Evolutionary conservation across 768 basidiomycete species (phyloP).

Genomic region (Hirschioporus abietinus): DNA sequence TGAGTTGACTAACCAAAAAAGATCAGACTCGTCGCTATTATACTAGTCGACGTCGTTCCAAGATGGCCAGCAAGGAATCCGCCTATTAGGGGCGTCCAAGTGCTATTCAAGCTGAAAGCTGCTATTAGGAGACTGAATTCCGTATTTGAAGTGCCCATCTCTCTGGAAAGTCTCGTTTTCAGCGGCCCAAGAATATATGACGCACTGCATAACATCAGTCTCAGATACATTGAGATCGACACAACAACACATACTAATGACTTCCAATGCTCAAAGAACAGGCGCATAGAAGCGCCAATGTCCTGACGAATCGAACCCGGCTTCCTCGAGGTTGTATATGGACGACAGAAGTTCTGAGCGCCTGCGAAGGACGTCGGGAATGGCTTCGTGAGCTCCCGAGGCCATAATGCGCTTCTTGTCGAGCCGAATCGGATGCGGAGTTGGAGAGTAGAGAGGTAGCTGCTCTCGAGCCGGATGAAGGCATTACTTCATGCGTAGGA

Average conservation of each 20-base stretch:
- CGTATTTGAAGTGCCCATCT: constrained; percentile 70
- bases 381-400: neutral
- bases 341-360: neutral
- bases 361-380: neutral
- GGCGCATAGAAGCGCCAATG: constrained; percentile 61
- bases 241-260: constrained; percentile 52
- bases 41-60: constrained; percentile 66
- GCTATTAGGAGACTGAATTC: constrained; percentile 77
- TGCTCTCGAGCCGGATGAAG: neutral
- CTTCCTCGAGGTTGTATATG: constrained; percentile 4
- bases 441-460: neutral
- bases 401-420: neutral
- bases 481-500: neutral
- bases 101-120: constrained; percentile 68
- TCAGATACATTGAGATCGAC: neutral
- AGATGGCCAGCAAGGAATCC: constrained; percentile 65
- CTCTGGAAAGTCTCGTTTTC: constrained; percentile 61
- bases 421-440: neutral
- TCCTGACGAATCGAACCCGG: constrained; percentile 35
- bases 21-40: constrained; percentile 71
- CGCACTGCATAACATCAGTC: constrained; percentile 37
- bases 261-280: constrained; percentile 72
- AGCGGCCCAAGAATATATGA: constrained; percentile 74
- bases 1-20: constrained; percentile 46
- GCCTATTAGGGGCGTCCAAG: constrained; percentile 74